A percentile compares a stretch with the other conserved stretches of the same genome.
These are phyloP conservation scores for Fusarium annulatum DNA, from an alignment of 2,329 filamentous ascomycete species.

Conservation along the genomic window DNA sequence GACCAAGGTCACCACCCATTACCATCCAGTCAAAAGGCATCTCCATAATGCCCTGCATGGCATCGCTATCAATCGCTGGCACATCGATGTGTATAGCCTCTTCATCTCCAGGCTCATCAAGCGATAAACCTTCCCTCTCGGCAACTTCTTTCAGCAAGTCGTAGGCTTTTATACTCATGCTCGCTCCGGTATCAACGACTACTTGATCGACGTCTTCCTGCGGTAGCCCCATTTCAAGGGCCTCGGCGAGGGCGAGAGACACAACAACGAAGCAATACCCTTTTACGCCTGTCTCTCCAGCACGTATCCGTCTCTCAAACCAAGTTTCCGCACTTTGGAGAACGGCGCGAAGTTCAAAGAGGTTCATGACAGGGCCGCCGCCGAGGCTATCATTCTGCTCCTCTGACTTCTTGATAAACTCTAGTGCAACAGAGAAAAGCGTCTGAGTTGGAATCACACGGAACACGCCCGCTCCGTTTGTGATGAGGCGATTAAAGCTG, in stretches of 20 bases:
- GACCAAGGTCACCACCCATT: constrained; percentile 32
- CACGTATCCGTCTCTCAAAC: constrained; percentile 50
- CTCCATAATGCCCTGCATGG: constrained; percentile 41
- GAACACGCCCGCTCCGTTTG: constrained; percentile 56
- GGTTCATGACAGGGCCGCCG: constrained; percentile 45
- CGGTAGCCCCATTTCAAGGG: constrained; percentile 46
- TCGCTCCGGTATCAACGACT: constrained; percentile 43
- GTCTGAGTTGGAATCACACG: constrained; percentile 55
- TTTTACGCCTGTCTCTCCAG: constrained; percentile 59
- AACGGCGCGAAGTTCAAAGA: constrained; percentile 48
- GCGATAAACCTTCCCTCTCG: constrained; percentile 35
- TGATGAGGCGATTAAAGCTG: constrained; percentile 53
- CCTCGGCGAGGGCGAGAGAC: constrained; percentile 49
- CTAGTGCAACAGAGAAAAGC: constrained; percentile 57
- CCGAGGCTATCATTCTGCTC: constrained; percentile 52
- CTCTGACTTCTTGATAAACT: constrained; percentile 58
- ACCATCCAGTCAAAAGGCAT: constrained; percentile 44
- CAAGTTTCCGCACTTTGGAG: constrained; percentile 47
- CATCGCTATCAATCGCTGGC: constrained; percentile 12
- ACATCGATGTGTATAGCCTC: constrained; percentile 1
- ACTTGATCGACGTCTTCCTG: constrained; percentile 47
- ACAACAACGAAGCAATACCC: constrained; percentile 52
- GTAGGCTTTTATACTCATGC: constrained; percentile 44
- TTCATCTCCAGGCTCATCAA: constrained; percentile 19
- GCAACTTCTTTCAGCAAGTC: constrained; percentile 51